Percentiles rank a stretch among this genome's conserved stretches.
Conservation (phyloP, 2,329 filamentous ascomycete genomes). For the Coleophoma eucalyptorum region DNA sequence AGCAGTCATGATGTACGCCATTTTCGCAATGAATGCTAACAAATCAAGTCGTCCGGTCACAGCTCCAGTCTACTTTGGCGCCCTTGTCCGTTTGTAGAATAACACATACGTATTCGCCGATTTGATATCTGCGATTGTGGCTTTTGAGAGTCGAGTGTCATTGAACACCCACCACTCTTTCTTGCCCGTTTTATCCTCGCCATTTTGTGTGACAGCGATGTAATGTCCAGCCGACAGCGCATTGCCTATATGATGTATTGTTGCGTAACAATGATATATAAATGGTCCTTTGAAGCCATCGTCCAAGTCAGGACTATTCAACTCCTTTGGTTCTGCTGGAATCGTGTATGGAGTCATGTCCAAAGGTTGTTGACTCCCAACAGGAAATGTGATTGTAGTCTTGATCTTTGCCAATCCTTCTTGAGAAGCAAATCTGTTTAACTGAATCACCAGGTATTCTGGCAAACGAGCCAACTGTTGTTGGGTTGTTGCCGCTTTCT, state of each 20-base stretch:
- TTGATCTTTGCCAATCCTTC: slow-evolving; percentile 56
- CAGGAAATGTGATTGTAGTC: slow-evolving; percentile 71
- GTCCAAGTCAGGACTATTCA: slow-evolving; percentile 38
- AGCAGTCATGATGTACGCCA: too few relatives aligned
- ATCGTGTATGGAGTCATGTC: slow-evolving; percentile 54
- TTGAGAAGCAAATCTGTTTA: slow-evolving; percentile 55
- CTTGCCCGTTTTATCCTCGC: background rate
- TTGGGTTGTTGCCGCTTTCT: slow-evolving; percentile 66
- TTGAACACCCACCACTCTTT: background rate
- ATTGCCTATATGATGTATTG: slow-evolving; percentile 44
- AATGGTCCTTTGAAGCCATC: slow-evolving; percentile 50
- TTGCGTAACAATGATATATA: slow-evolving; percentile 80
- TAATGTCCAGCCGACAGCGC: slow-evolving; percentile 19
- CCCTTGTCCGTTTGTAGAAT: background rate
- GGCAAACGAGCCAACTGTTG: slow-evolving; percentile 68
- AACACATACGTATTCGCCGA: background rate
- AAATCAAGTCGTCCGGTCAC: too few relatives aligned
- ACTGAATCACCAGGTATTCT: slow-evolving; percentile 64
- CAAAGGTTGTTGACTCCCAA: slow-evolving; percentile 51
- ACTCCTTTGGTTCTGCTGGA: slow-evolving; percentile 17
- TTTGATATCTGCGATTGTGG: too few relatives aligned
- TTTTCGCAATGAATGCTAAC: too few relatives aligned
- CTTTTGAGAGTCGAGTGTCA: background rate
- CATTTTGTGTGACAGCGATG: slow-evolving; percentile 5
- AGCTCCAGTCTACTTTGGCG: too few relatives aligned